Base-by-base conservation (phyloP, 139 green algal genomes). In the Picochlorum sp. region DNA sequence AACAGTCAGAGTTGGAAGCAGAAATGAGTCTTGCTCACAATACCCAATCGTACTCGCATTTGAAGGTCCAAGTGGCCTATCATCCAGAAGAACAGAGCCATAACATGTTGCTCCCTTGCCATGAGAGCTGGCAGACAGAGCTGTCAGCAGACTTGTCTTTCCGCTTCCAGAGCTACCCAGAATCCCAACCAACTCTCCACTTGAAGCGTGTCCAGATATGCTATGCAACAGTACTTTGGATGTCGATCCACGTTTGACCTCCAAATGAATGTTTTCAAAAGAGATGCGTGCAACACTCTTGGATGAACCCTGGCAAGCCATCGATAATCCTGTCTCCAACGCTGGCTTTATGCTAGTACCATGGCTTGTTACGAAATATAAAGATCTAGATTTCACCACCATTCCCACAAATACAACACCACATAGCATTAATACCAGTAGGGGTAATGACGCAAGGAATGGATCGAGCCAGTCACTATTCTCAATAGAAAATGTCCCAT, bases 1-100 rank as follows among this genome's bases (percentile, higher is more conserved):
- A 20, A 92, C 84, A 22, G 81, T 92, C 13, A 92, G 73, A 10
- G 64, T 76, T 33, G 78, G 60, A 57, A 84, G 60, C 29, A 92
- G 69, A 12, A 64, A 59, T 73, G 88, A 83, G 44, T 81, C 55
- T 68, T 93, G 84, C 2, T 72, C 73, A 43, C 88, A 82, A 39
- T 77, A 71, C 8, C 73, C 80, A n/a, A 68, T 43, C 24, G 14
- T 41, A 28, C 8, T 41, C n/a, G 52, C 52, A 36, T 36, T 14
- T 30, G 52, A 20, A 4, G 52, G 20, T 51, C 53, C 24, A 14
- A 59, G 24, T 16, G 52, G 22, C 14, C n/a, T 12, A 4, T 30
- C n/a, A 22, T 59, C 52, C 20, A 59, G 22, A 18, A 24, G n/a
- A n/a, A 59, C 52, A 28, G 52, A 50, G 6, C 52, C 52, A 30